phyloP scores from a whole-genome alignment of 148 eudicot species.

The Rhododendron simsii region DNA sequence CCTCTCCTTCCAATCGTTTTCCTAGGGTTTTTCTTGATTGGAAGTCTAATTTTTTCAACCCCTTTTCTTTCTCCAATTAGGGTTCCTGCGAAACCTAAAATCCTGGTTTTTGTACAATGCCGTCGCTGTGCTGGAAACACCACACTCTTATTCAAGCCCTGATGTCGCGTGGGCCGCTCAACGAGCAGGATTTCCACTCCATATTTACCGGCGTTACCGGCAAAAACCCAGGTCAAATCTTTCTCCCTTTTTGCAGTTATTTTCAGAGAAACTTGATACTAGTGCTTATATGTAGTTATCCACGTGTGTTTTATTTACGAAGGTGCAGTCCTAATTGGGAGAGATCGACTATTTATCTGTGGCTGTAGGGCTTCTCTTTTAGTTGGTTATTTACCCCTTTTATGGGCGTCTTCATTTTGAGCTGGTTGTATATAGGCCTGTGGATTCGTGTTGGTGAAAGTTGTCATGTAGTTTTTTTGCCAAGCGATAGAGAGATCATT shows the following conservation, averaged over 20 bases:
- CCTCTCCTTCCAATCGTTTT: background rate
- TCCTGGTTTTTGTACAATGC: constrained; percentile 26
- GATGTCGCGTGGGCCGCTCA: constrained; percentile 79
- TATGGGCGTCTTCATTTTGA: background rate
- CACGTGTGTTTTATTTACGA: background rate
- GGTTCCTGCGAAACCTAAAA: background rate
- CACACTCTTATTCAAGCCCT: constrained; percentile 85
- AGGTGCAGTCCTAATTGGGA: background rate
- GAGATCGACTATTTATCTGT: background rate
- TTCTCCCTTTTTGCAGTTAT: background rate
- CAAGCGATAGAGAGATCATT: too few species aligned
- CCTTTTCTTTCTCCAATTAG: background rate
- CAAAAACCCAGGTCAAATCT: constrained; percentile 39
- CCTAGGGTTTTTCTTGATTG: background rate
- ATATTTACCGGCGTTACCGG: constrained; percentile 67
- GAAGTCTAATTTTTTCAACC: background rate
- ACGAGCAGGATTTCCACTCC: constrained; percentile 51
- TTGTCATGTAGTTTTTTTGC: background rate
- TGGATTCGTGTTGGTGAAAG: background rate
- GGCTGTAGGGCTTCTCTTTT: background rate
- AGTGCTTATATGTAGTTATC: background rate
- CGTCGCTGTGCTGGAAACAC: constrained; percentile 60
- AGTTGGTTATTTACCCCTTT: background rate
- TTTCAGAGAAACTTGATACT: background rate
- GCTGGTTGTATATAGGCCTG: background rate